Evolutionary conservation across 331 rosid genomes (phyloP).

Genomic region (Arachis monticola): DNA sequence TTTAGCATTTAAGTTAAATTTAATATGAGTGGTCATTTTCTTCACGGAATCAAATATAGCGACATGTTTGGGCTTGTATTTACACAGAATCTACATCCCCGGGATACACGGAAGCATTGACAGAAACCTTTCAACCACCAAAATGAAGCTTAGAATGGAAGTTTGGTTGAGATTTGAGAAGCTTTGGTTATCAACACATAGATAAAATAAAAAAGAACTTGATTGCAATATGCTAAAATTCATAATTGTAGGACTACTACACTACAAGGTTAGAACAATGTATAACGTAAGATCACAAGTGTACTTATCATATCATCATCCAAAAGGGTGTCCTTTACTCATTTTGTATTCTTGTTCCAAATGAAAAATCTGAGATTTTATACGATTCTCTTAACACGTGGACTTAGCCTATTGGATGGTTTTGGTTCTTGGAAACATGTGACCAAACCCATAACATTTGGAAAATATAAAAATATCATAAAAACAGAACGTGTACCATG

Average conservation of each 20-base stretch:
- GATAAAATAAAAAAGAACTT: not conserved
- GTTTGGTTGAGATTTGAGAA: not conserved
- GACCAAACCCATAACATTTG: not conserved
- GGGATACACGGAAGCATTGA: not conserved
- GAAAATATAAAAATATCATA: not conserved
- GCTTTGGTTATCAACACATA: not conserved
- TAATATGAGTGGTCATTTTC: not conserved
- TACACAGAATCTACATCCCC: not conserved
- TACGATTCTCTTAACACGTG: not conserved
- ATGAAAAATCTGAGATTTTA: not conserved
- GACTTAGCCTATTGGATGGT: not conserved
- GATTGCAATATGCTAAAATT: not conserved
- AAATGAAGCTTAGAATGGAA: not conserved
- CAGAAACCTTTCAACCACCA: conserved; percentile 3
- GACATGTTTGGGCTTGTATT: not conserved
- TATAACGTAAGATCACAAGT: not conserved
- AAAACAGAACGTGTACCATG: not conserved
- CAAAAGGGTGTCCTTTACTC: not conserved
- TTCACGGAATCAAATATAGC: conserved; percentile 5
- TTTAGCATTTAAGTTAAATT: conserved; percentile 15
- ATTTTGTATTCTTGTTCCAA: not conserved
- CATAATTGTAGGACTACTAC: not conserved
- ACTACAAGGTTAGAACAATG: not conserved
- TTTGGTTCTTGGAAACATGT: not conserved
- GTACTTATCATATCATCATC: not conserved